Percentiles rank a stretch among this genome's conserved stretches.
These are phyloP conservation scores for Termitomyces sp. DNA, from an alignment of 768 basidiomycete genomes.

Conservation along the genomic window DNA sequence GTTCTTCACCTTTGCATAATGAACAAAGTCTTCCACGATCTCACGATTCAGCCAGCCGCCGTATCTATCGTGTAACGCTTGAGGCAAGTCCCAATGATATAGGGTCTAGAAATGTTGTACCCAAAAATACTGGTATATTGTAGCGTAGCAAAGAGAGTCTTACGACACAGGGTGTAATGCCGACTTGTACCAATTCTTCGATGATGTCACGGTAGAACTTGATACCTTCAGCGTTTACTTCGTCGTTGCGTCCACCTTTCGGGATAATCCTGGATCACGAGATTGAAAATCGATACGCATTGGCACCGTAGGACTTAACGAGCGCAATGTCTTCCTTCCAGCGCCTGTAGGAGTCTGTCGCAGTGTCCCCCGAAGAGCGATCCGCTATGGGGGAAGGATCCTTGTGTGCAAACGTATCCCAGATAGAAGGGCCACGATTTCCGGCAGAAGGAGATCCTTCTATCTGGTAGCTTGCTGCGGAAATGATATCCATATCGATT, in stretches of 20 bases:
- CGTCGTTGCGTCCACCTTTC: constrained; percentile 56
- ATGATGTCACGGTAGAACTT: constrained; percentile 64
- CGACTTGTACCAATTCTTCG: constrained; percentile 54
- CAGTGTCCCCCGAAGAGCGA: constrained; percentile 58
- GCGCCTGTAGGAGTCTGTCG: constrained; percentile 63
- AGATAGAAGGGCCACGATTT: constrained; percentile 63
- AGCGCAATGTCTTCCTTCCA: constrained; percentile 67
- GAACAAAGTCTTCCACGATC: constrained; percentile 57
- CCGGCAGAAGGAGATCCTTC: constrained; percentile 58
- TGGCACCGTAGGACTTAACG: constrained; percentile 59
- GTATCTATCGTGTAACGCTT: constrained; percentile 67
- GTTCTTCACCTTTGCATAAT: constrained; percentile 49
- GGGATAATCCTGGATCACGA: constrained; percentile 75
- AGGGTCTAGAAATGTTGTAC: constrained; percentile 41
- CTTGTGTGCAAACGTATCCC: constrained; percentile 66
- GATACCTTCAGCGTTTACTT: constrained; percentile 62
- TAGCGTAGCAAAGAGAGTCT: constrained; percentile 15
- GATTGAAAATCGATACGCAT: constrained; percentile 71
- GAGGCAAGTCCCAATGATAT: constrained; percentile 79
- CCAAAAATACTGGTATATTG: not conserved
- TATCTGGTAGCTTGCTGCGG: constrained; percentile 63
- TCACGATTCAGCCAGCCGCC: constrained; percentile 72
- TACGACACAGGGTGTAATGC: constrained; percentile 64
- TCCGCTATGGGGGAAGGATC: constrained; percentile 52
- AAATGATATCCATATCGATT: not conserved